Evolutionary conservation across 2,329 filamentous ascomycete genomes (phyloP), one percentile per base, ranked within the genome.

Genomic region (Botrytis cinerea): DNA sequence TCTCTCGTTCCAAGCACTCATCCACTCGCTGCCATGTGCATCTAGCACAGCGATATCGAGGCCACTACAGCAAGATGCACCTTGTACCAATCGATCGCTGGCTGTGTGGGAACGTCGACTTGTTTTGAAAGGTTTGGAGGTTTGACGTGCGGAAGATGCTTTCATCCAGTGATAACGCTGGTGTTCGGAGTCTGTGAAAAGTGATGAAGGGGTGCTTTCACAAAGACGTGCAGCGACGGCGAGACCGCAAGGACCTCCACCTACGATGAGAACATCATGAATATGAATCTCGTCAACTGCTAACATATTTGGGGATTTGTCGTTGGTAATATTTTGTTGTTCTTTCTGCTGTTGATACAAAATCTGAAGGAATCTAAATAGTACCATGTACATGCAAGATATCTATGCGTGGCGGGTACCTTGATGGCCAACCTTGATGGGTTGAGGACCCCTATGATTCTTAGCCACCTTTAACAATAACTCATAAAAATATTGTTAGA

Each of bases 181-280:
- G 78, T 95, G 92, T 79, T 95, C 93, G 77, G 93, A 92, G 79
- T 95, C 92, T 0, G 93, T 95, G 82, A 95, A 95, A 70, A 94
- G 88, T 1, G 93, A 92, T 0, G 91, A 93, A 0, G 93, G 93
- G 0, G 91, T 92, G 72, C 87, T 85, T 81, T 95, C 93, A 60
- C 88, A 87, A 1, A 95, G 86, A 6, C 93, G 87, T 1, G 92
- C 89, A 14, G 93, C 92, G 9, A 92, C 88, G 8, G 91, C 92
- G 5, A 95, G 88, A 7, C 92, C 92, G 76, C 90, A 92, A 6
- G 93, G 92, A 0, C 93, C 93, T 10, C 90, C 92, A 14, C 93
- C 93, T 59, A 95, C 73, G 46, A 80, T 80, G 48, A 80, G 82
- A 12, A 94, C 88, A 79, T 94, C 91, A 81, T 89, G 86, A 67